Percentiles rank a stretch among this genome's conserved stretches.
These are phyloP conservation scores for Boletus eberwhitei DNA, from an alignment of 768 basidiomycete genomes.

Conservation along the genomic window DNA sequence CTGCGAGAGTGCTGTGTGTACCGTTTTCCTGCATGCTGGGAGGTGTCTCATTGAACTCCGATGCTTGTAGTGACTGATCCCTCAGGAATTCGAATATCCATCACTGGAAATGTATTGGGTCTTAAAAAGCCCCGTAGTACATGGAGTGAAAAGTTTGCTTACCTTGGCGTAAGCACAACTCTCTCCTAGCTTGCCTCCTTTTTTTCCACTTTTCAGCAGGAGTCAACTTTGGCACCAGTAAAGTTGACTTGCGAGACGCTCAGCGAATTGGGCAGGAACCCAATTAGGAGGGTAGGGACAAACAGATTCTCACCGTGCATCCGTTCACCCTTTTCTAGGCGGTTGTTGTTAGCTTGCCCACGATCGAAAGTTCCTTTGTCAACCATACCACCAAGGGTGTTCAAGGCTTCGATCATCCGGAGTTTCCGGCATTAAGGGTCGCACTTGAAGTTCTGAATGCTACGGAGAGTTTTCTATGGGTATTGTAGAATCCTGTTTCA, in stretches of 20 bases:
- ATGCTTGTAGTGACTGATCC: conserved; percentile 69
- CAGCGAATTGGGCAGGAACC: conserved; percentile 69
- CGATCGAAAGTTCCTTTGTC: conserved; percentile 91
- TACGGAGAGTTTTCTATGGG: conserved; percentile 94
- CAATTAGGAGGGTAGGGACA: conserved; percentile 58
- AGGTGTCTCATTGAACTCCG: background rate
- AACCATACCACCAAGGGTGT: conserved; percentile 77
- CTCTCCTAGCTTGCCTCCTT: background rate
- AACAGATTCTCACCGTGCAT: background rate
- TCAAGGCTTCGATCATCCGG: conserved; percentile 74
- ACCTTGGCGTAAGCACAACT: conserved; percentile 52
- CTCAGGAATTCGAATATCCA: conserved; percentile 79
- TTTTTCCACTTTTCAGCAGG: conserved; percentile 32
- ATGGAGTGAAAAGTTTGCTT: conserved; percentile 69
- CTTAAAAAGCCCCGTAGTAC: conserved; percentile 68
- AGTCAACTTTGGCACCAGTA: conserved; percentile 58
- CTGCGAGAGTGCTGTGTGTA: conserved; percentile 65
- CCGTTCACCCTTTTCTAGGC: conserved; percentile 45
- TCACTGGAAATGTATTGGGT: conserved; percentile 79
- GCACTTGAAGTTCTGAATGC: conserved; percentile 87
- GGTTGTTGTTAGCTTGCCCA: conserved; percentile 83
- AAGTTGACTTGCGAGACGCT: conserved; percentile 66
- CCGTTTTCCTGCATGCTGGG: background rate
- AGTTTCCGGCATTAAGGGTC: conserved; percentile 82
- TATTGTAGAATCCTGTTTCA: conserved; percentile 28